Base-by-base conservation (phyloP, 208 protist species). In the Tritrichomonas foetus region DNA sequence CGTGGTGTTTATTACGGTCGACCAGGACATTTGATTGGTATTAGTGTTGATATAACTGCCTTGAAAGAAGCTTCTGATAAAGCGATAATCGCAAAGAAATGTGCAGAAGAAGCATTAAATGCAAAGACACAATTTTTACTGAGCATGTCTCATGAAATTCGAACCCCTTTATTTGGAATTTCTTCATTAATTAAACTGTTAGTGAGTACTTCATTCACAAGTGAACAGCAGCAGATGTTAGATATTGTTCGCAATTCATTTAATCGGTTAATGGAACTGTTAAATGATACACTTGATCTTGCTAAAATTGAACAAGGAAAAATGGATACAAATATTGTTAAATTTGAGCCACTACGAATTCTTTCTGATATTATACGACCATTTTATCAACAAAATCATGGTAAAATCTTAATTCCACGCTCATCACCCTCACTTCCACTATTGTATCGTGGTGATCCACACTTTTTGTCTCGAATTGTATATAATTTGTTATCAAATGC, bases 401-500 rank as follows among this genome's bases (percentile, higher is more conserved):
- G n/a, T n/a, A n/a, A n/a, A n/a, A n/a, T n/a, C n/a, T n/a, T n/a
- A n/a, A n/a, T n/a, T n/a, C n/a, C n/a, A n/a, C n/a, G n/a, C n/a
- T n/a, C n/a, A n/a, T 44, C 69, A 0, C 33, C 22, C 20, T 44
- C 69, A 53, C n/a, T 82, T n/a, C 74, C 74, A 20, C 30, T 82
- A 30, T 50, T 47, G 8, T 50, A 50, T 44, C n/a, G n/a, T 53
- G 74, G 74, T 1, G 74, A 82, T 30, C 74, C 74, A 49, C 74
- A 82, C 41, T 82, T 82, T 30, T 53, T 96, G 39, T n/a, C 93
- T 22, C 94, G 96, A 39, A 94, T 96, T 0, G 16, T 95, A 2
- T 36, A 94, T 9, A 96, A 96, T 74, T 50, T 96, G 0, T 36
- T 95, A 33, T 84, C 92, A 9, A 96, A 96, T 92, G 94, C 96